These are phyloP conservation scores for Tetracladium setigerum DNA, from an alignment of 495 filamentous ascomycete species.

Conservation along the genomic window DNA sequence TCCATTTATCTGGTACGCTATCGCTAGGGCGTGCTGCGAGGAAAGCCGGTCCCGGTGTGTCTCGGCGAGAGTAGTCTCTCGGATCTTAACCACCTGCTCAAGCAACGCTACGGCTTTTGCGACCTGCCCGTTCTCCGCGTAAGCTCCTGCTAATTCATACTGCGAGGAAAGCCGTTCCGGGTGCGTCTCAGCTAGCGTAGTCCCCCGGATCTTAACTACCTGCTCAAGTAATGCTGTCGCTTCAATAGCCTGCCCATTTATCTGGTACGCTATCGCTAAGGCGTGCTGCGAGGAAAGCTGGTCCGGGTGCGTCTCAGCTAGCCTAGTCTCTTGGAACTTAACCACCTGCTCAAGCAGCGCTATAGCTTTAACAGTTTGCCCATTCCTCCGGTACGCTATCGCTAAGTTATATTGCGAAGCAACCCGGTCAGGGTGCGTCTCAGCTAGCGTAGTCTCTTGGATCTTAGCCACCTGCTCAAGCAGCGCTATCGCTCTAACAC, in stretches of 20 bases:
- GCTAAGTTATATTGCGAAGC: conserved; percentile 6
- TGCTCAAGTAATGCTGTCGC: conserved; percentile 28
- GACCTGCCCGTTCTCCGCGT: conserved; percentile 20
- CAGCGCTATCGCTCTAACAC: conserved; percentile 23
- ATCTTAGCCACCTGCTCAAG: conserved; percentile 30
- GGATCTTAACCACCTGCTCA: conserved; percentile 27
- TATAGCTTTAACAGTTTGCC: conserved; percentile 24
- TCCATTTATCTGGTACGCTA: conserved; percentile 15
- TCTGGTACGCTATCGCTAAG: conserved; percentile 3
- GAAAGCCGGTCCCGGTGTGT: conserved; percentile 3
- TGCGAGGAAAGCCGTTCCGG: conserved; percentile 12
- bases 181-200: no score
- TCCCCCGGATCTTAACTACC: conserved; percentile 23
- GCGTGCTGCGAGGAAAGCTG: conserved; percentile 8
- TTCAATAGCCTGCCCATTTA: conserved; percentile 22
- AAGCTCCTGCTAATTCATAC: conserved; percentile 7
- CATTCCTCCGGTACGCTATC: conserved; percentile 10
- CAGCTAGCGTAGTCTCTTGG: conserved; percentile 3
- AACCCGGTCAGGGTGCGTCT: conserved; percentile 4
- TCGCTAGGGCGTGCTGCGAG: conserved; percentile 7
- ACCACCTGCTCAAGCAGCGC: conserved; percentile 30
- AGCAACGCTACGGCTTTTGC: conserved; percentile 26
- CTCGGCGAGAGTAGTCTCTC: conserved; percentile 5
- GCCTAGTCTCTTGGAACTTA: conserved; percentile 10
- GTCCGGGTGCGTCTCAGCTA: conserved; percentile 3